These are phyloP conservation scores for Penicillium chermesinum DNA, from an alignment of 495 filamentous ascomycete species.

Conservation along the genomic window DNA sequence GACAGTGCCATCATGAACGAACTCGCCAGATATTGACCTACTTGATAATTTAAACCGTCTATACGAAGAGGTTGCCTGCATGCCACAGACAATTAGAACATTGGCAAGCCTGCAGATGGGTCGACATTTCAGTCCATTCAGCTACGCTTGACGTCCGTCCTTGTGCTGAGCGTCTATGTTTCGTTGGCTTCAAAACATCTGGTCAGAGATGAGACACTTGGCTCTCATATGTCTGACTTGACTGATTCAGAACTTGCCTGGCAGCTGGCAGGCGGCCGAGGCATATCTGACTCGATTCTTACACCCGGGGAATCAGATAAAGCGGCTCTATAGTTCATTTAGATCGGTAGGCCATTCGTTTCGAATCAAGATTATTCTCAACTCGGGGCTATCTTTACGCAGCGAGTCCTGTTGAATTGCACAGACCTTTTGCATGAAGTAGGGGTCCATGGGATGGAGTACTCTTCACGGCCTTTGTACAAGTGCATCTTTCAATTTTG, in stretches of 20 bases:
- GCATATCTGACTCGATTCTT: not conserved
- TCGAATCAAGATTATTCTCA: constrained; percentile 6
- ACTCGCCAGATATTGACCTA: not conserved
- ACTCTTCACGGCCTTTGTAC: constrained; percentile 10
- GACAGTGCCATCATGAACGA: not conserved
- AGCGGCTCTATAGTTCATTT: constrained; percentile 1
- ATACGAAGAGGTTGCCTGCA: constrained; percentile 10
- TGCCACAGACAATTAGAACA: constrained; percentile 7
- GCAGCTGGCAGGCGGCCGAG: constrained; percentile 3
- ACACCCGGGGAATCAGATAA: not conserved
- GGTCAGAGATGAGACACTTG: not conserved
- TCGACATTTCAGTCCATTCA: constrained; percentile 12
- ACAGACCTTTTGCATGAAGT: constrained; percentile 9
- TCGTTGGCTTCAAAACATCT: not conserved
- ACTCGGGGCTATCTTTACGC: constrained; percentile 4
- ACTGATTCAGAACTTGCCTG: constrained; percentile 5
- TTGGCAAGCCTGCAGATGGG: constrained; percentile 13
- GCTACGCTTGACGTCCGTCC: constrained; percentile 8
- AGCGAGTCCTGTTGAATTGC: constrained; percentile 12
- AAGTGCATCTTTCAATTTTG: constrained; percentile 10
- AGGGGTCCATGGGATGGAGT: constrained; percentile 12
- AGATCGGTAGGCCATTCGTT: constrained; percentile 5
- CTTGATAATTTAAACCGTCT: constrained; percentile 3
- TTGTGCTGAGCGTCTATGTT: constrained; percentile 8
- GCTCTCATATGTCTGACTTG: not conserved